Evolutionary conservation across 306 rosid species (phyloP).

Genomic region (Dalbergia oliveri): DNA sequence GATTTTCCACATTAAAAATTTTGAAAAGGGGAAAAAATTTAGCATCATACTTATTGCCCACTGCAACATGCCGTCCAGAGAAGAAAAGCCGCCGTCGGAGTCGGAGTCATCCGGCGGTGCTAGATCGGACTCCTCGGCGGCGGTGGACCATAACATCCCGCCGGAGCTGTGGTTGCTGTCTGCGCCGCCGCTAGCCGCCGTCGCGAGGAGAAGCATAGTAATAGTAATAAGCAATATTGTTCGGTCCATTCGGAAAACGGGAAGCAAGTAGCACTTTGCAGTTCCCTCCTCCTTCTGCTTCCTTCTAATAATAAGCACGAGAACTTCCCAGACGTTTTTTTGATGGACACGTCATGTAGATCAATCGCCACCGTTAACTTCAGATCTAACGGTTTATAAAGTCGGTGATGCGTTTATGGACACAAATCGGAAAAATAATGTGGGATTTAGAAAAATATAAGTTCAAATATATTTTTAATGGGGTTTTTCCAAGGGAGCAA

Average conservation of each 20-base stretch:
- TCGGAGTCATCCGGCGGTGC: constrained; percentile 42
- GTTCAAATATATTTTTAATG: no score
- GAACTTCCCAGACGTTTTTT: not conserved
- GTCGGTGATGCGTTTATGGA: not conserved
- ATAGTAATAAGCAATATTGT: constrained; percentile 35
- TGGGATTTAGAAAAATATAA: no score
- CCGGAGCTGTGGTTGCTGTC: constrained; percentile 45
- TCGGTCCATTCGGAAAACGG: constrained; percentile 43
- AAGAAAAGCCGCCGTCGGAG: constrained; percentile 84
- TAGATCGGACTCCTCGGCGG: constrained; percentile 62
- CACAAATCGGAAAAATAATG: not conserved
- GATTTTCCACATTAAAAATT: not conserved
- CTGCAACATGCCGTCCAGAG: constrained; percentile 88
- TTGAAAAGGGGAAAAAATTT: not conserved
- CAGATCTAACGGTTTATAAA: constrained; percentile 28
- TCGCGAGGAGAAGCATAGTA: constrained; percentile 33
- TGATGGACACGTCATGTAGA: constrained; percentile 22
- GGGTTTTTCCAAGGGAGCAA: no score
- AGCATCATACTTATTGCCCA: constrained; percentile 76
- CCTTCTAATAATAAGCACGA: not conserved
- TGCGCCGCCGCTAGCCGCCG: not conserved
- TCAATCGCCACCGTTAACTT: not conserved
- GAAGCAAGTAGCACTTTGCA: not conserved
- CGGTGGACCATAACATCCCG: constrained; percentile 56
- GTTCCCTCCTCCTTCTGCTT: not conserved